Percentiles rank a stretch among this genome's conserved stretches.
phyloP scores from a whole-genome alignment of 352 stramenopile genomes.

The Globisporangium orthogonon region DNA sequence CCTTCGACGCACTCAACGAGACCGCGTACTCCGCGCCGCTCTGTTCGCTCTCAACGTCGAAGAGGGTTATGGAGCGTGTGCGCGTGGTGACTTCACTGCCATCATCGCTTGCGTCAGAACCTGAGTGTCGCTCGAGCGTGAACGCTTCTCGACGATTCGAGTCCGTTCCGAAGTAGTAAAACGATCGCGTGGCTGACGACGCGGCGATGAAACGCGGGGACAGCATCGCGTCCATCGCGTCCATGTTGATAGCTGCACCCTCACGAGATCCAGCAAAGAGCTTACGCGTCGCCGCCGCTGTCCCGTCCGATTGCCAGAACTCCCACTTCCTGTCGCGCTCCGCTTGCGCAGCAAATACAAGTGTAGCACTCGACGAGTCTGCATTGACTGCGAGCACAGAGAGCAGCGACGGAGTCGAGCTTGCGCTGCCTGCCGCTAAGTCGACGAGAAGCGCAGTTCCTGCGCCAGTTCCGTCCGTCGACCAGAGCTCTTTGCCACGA shows the following conservation, averaged over 20 bases:
- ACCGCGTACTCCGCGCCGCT: constrained; percentile 15
- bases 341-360: constrained; percentile 31
- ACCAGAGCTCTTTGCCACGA: constrained; percentile 77
- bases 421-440: constrained; percentile 33
- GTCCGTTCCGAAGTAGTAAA: constrained; percentile 21
- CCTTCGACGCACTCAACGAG: constrained; percentile 27
- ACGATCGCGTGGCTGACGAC: constrained; percentile 7
- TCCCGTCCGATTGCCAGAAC: constrained; percentile 63
- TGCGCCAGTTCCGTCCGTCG: constrained; percentile 39
- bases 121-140: not conserved
- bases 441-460: constrained; percentile 57
- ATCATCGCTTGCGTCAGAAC: not conserved
- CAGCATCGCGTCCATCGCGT: constrained; percentile 23
- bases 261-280: constrained; percentile 30
- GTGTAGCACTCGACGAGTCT: not conserved
- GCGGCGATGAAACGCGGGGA: constrained; percentile 7
- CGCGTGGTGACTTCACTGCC: constrained; percentile 1
- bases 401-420: constrained; percentile 34
- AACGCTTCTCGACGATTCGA: not conserved
- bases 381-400: constrained; percentile 16
- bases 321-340: constrained; percentile 24
- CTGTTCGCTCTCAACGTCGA: constrained; percentile 17
- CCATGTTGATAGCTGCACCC: constrained; percentile 19
- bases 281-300: constrained; percentile 21
- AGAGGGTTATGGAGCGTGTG: constrained; percentile 31